Percentiles rank a stretch among this genome's conserved stretches.
phyloP scores from a whole-genome alignment of 2,329 filamentous ascomycete genomes.

The Geosmithia putterillii region DNA sequence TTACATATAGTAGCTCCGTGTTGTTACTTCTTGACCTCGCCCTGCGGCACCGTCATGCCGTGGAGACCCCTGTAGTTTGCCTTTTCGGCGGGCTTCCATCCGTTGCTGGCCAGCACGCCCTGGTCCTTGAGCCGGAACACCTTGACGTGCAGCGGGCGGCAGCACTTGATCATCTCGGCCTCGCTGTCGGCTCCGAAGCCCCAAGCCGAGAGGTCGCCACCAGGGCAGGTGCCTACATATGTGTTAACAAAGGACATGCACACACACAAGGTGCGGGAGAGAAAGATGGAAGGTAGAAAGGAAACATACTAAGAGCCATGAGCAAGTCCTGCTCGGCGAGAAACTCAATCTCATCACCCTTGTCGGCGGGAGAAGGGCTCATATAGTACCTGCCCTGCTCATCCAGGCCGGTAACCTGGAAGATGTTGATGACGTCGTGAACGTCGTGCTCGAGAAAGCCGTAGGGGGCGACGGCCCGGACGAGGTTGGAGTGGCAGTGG shows the following conservation, averaged over 20 bases:
- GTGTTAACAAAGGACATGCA: constrained; percentile 14
- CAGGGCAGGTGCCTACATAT: constrained; percentile 53
- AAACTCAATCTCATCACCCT: constrained; percentile 57
- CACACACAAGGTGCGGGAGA: constrained; percentile 14
- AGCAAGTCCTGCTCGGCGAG: constrained; percentile 69
- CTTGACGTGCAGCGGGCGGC: constrained; percentile 62
- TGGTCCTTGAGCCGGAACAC: constrained; percentile 52
- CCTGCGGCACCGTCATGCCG: constrained; percentile 37
- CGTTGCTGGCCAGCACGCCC: constrained; percentile 32
- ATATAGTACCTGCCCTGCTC: constrained; percentile 66
- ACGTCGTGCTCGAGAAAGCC: constrained; percentile 63
- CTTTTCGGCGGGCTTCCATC: constrained; percentile 49
- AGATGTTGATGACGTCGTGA: constrained; percentile 77
- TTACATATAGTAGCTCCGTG: too few species aligned
- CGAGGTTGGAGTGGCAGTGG: constrained; percentile 76
- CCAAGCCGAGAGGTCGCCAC: constrained; percentile 72
- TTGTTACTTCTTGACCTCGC: constrained; percentile 6
- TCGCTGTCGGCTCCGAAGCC: constrained; percentile 60
- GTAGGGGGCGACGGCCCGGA: constrained; percentile 55
- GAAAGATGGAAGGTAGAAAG: not conserved
- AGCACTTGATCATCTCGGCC: constrained; percentile 57
- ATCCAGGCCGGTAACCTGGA: constrained; percentile 73
- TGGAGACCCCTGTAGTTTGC: constrained; percentile 55
- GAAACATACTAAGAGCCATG: constrained; percentile 36
- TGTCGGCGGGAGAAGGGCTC: constrained; percentile 43